These are phyloP conservation scores for Ajuga reptans DNA, from an alignment of 305 asterid genomes.

Conservation along the genomic window DNA sequence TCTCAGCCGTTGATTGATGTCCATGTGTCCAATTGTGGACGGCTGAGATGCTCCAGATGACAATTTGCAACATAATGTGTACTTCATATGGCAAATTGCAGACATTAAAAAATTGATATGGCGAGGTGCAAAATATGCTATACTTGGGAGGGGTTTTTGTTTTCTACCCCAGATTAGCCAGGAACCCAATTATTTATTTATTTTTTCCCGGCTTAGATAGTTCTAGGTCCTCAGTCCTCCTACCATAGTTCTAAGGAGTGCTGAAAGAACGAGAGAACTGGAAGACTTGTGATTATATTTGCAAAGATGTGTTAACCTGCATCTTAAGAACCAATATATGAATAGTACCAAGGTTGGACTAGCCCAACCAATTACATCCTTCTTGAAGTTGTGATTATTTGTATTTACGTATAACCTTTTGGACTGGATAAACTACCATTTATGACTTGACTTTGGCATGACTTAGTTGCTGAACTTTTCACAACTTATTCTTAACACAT, in stretches of 20 bases:
- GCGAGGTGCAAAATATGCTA: too few relatives aligned
- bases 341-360: slow-evolving; percentile 8
- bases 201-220: not conserved
- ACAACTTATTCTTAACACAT: slow-evolving; percentile 12
- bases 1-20: too few relatives aligned
- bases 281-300: not conserved
- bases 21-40: too few relatives aligned
- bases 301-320: not conserved
- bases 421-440: not conserved
- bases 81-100: too few relatives aligned
- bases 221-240: not conserved
- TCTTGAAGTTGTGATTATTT: not conserved
- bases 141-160: too few relatives aligned
- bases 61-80: too few relatives aligned
- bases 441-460: not conserved
- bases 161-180: too few relatives aligned
- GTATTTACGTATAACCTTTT: not conserved
- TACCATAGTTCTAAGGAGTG: not conserved
- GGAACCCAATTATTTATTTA: too few relatives aligned
- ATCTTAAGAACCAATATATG: not conserved
- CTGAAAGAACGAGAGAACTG: not conserved
- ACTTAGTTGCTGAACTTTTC: not conserved
- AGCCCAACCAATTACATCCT: slow-evolving; percentile 1
- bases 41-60: too few relatives aligned
- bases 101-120: too few relatives aligned